A percentile compares a stretch with the other conserved stretches of the same genome.
These are phyloP conservation scores for Colletotrichum filicis DNA, from an alignment of 2,329 filamentous ascomycete genomes.

Conservation along the genomic window DNA sequence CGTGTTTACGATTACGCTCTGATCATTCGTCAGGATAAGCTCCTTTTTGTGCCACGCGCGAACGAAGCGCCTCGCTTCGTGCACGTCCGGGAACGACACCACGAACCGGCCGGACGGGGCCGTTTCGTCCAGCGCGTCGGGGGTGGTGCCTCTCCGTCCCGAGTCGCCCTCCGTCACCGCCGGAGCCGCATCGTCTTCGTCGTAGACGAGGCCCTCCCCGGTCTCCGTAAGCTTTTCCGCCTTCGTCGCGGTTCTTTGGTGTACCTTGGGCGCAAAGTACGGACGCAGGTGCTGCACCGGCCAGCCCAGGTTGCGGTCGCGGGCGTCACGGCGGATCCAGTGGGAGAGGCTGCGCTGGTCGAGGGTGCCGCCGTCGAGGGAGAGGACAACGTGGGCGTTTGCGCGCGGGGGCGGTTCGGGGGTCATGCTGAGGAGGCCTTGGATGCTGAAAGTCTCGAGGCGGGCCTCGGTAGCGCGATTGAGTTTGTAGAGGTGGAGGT, in stretches of 20 bases:
- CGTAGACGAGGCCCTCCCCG: not conserved
- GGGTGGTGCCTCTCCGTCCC: not conserved
- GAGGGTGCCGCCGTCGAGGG: slow-evolving; percentile 46
- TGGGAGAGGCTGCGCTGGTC: slow-evolving; percentile 43
- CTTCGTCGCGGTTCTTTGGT: not conserved
- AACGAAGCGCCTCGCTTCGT: slow-evolving; percentile 52
- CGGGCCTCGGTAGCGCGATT: slow-evolving; percentile 43
- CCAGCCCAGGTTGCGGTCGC: slow-evolving; percentile 44
- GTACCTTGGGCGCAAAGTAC: slow-evolving; percentile 30
- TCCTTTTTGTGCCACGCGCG: slow-evolving; percentile 53
- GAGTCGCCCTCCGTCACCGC: not conserved
- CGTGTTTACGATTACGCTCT: slow-evolving; percentile 22
- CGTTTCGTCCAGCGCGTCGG: slow-evolving; percentile 14
- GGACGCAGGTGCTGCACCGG: slow-evolving; percentile 34
- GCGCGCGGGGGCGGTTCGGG: slow-evolving; percentile 35
- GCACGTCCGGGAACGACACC: slow-evolving; percentile 43
- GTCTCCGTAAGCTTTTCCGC: not conserved
- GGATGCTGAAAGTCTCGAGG: slow-evolving; percentile 30
- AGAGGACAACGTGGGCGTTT: slow-evolving; percentile 47
- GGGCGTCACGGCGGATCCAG: slow-evolving; percentile 56
- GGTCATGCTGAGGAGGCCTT: slow-evolving; percentile 30
- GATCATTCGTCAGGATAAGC: slow-evolving; percentile 31
- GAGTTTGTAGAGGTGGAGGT: slow-evolving; percentile 31
- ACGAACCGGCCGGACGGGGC: slow-evolving; percentile 43
- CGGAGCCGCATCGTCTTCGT: slow-evolving; percentile 12